Base-by-base conservation (phyloP, 345 rosid species). In the Pistacia integerrima region DNA sequence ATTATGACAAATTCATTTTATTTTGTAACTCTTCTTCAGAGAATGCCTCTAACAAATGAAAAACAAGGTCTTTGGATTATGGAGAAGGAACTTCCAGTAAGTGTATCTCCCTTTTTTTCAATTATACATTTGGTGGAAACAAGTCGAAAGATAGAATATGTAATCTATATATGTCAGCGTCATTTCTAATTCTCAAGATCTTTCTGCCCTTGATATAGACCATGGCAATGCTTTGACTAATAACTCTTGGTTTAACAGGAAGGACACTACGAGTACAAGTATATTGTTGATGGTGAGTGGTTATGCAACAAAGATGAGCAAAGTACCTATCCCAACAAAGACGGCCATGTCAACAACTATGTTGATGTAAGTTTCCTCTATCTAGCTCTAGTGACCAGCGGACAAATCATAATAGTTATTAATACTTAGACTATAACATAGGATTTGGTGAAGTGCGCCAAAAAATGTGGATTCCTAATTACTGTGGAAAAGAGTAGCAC, bases 191-290 rank as follows among this genome's bases (percentile, higher is more conserved):
- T 49, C 9, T 9, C 3, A 51, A 30, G 46, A 30, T 66, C 14
- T 18, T 52, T 22, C 13, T 9, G 41, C 60, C 17, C 60, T 52
- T 58, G 18, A 25, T 33, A 33, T 52, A 68, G 28, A 14, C 44
- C 28, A 38, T 7, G 14, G 61, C 14, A 52, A 51, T 38, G 33
- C 9, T 58, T 63, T n/a, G 25, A 14, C 22, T 6, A 49, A 36
- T n/a, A n/a, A 58, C 30, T 69, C 22, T 75, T 64, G 60, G 56
- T 69, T 79, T 55, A 64, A 84, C 97, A 96, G 99, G 98, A 91
- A 82, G 99, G 99, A 76, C 72, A 72, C 73, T 96, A 92, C 14
- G 99, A 96, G 81, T 96, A 93, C 87, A 96, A 93, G 79, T 96
- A 96, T 80, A 84, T 93, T 51, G 85, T 93, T 69, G 91, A 96